Base-by-base conservation (phyloP, 1,284 basidiomycete genomes). In the Fomitopsis betulina region DNA sequence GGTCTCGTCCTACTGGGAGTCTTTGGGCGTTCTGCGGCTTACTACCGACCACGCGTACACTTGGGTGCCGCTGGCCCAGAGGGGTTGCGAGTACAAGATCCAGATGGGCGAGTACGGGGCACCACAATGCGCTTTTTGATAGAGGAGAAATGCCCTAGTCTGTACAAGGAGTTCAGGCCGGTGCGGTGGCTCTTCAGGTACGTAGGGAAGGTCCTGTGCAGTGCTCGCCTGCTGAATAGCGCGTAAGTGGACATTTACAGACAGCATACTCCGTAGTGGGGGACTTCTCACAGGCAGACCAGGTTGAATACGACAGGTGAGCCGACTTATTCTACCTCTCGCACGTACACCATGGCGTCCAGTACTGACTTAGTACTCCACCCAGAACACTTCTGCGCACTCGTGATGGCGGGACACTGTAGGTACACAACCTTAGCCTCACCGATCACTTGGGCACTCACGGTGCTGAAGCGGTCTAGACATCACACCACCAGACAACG, bases 321-420 rank as follows among this genome's bases (percentile, higher is more conserved):
- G 79, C 25, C 35, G 13, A 49, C n/a, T 19, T 15, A 7, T 25
- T n/a, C 23, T 32, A 25, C 8, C 27, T 30, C 27, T 8, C 27
- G 27, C 27, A 30, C 27, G 27, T 30, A 30, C 5, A 30, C 8
- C 27, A 30, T 30, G 27, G 27, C 27, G 27, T 8, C 27, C 27
- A 15, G 32, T 12, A 53, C 25, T 25, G 17, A 9, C n/a, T 23
- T 33, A n/a, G n/a, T n/a, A 2, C 4, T 19, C 38, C 9, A 17
- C n/a, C n/a, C 35, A 86, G 87, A 63, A 84, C 78, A 15, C 73
- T 84, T 56, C 73, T 91, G 35, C 76, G 80, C 27, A 70, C 86
- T 12, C 80, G 79, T 33, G 89, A 91, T 68, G 86, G 87, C 8
- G 90, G 89, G 15, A 89, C 86, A 33, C 66, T 92, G 85, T 86